A percentile compares a stretch with the other conserved stretches of the same genome.
These are phyloP conservation scores for Trichoderma pleuroti DNA, from an alignment of 2,329 filamentous ascomycete species.

Conservation along the genomic window DNA sequence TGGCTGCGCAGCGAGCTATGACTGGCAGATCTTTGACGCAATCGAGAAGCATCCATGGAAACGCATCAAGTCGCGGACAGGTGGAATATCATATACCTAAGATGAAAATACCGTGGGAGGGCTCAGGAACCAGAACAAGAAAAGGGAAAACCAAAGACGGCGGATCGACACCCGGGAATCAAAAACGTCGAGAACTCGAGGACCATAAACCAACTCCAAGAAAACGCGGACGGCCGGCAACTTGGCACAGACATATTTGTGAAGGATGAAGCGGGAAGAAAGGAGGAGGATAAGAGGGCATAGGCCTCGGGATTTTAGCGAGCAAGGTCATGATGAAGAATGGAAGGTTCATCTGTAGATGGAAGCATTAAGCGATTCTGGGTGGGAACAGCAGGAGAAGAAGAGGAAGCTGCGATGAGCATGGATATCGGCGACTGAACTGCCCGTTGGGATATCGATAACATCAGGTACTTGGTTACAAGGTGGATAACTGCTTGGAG, in stretches of 20 bases:
- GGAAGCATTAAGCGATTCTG: neutral
- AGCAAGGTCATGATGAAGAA: neutral
- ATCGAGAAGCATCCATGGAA: conserved; percentile 31
- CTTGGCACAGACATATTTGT: conserved; percentile 21
- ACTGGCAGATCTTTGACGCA: conserved; percentile 37
- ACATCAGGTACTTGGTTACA: neutral
- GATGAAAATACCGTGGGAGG: neutral
- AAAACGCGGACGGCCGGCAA: conserved; percentile 20
- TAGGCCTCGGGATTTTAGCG: neutral
- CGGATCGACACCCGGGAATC: neutral
- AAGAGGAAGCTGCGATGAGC: conserved; percentile 14
- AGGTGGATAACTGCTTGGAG: neutral
- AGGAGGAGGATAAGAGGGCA: neutral
- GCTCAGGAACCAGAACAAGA: conserved; percentile 25
- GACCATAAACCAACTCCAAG: conserved; percentile 25
- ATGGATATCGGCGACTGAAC: neutral
- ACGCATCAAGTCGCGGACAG: neutral
- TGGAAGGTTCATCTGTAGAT: neutral
- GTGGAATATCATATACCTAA: conserved; percentile 17
- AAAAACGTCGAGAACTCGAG: conserved; percentile 17
- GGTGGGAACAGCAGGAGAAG: neutral
- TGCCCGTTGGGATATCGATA: neutral
- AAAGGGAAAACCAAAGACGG: conserved; percentile 21
- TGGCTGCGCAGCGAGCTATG: conserved; percentile 38
- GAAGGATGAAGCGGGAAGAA: conserved; percentile 14